Evolutionary conservation across 768 basidiomycete genomes (phyloP).

Genomic region (Pleurotus tuber-regium): DNA sequence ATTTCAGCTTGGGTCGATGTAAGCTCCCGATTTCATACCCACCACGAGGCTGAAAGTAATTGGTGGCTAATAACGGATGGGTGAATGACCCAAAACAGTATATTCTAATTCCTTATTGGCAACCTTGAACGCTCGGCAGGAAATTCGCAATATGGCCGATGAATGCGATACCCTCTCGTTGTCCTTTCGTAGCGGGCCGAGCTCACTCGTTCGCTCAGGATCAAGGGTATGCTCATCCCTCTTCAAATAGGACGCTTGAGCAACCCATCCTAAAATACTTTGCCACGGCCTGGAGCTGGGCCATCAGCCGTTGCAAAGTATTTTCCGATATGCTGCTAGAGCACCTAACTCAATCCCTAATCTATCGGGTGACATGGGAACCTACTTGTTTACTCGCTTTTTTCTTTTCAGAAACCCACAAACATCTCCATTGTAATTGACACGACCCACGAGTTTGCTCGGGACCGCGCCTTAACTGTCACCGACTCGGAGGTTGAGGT

Average conservation of each 20-base stretch:
- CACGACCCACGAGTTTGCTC: conserved; percentile 51
- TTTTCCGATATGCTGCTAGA: conserved; percentile 2
- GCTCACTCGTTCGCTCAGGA: conserved; percentile 3
- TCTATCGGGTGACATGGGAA: no score
- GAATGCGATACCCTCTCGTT: conserved; percentile 46
- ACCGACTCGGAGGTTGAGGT: conserved; percentile 9
- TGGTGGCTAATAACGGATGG: conserved; percentile 13
- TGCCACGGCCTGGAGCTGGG: no score
- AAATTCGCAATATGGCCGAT: conserved; percentile 41
- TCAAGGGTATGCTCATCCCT: no score
- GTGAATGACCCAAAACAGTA: no score
- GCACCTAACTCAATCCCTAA: no score
- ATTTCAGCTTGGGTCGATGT: conserved; percentile 14
- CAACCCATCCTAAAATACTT: no score
- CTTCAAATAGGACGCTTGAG: no score
- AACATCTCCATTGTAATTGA: conserved; percentile 67
- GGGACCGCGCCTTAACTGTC: conserved; percentile 24
- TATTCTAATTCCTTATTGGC: conserved; percentile 31
- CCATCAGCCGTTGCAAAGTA: no score
- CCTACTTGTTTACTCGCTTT: no score
- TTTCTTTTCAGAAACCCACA: conserved; percentile 29
- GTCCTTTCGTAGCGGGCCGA: conserved; percentile 32
- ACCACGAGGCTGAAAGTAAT: not conserved
- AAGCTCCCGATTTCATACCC: conserved; percentile 1
- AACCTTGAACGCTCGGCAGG: conserved; percentile 33